Evolutionary conservation across 192 early-diverging fungal species (phyloP).

Genomic region (Jimgerdemannia flammicorona): DNA sequence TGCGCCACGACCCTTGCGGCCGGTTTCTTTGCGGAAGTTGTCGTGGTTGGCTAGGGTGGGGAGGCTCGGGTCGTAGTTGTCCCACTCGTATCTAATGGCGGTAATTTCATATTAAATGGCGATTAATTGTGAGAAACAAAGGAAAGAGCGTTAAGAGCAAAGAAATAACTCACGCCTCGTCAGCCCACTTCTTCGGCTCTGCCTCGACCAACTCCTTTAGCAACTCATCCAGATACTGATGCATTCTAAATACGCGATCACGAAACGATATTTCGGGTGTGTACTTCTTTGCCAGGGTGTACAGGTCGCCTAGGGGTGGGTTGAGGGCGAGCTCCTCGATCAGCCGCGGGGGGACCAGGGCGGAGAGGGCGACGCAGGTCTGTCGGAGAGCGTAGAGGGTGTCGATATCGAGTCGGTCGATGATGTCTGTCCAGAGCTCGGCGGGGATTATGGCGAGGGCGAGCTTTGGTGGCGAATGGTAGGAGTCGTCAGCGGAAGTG

Average conservation of each 20-base stretch:
- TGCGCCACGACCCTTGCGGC: slow-evolving; percentile 1
- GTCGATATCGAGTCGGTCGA: neutral
- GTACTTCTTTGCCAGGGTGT: neutral
- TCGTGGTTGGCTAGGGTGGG: neutral
- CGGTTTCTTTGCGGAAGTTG: neutral
- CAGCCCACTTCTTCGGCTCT: no score
- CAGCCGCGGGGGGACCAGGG: neutral
- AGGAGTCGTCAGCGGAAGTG: no score
- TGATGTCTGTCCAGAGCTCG: neutral
- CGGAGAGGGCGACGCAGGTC: neutral
- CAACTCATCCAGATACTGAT: no score
- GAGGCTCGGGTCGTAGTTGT: neutral
- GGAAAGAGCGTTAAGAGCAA: no score
- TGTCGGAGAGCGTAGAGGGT: neutral
- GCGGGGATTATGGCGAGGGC: neutral
- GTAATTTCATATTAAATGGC: no score
- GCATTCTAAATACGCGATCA: neutral
- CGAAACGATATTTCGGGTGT: neutral
- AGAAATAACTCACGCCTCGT: no score
- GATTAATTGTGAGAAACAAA: no score
- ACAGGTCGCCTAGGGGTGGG: neutral
- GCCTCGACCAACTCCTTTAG: no score
- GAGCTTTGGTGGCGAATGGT: neutral
- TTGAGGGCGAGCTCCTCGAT: neutral
- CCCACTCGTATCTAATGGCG: neutral